Conservation (phyloP, 352 stramenopile species). For the Phytophthora agathidicida region DNA sequence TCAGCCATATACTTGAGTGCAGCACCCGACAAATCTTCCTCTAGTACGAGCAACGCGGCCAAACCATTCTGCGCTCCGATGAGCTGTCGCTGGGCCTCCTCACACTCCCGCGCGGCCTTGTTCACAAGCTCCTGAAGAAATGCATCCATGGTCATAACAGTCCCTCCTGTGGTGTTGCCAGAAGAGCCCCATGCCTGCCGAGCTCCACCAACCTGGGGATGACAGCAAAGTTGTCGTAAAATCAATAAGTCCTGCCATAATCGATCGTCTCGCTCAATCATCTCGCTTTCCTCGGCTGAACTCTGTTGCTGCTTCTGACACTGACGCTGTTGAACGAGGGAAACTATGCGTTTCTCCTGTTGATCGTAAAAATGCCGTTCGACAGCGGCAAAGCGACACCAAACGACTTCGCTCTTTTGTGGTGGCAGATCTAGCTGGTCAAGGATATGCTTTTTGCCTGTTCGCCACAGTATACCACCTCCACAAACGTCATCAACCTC, state of each 20-base stretch:
- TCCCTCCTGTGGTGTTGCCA: slow-evolving; percentile 10
- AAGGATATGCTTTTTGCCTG: slow-evolving; percentile 73
- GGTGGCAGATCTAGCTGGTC: slow-evolving; percentile 65
- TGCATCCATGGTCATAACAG: slow-evolving; percentile 81
- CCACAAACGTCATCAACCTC: slow-evolving; percentile 9
- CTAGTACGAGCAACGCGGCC: slow-evolving; percentile 51
- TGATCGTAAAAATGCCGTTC: slow-evolving; percentile 82
- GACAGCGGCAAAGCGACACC: slow-evolving; percentile 76
- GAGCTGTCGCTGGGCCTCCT: slow-evolving; percentile 82
- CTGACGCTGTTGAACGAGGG: slow-evolving; percentile 43
- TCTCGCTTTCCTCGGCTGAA: slow-evolving; percentile 13
- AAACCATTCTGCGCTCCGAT: slow-evolving; percentile 80
- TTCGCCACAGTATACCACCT: slow-evolving; percentile 77
- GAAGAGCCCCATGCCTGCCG: slow-evolving; percentile 20
- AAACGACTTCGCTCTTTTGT: slow-evolving; percentile 63
- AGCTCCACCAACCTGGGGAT: slow-evolving; percentile 86
- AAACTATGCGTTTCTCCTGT: slow-evolving; percentile 60
- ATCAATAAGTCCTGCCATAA: slow-evolving; percentile 79
- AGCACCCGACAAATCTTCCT: slow-evolving; percentile 34
- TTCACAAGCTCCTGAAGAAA: slow-evolving; percentile 75
- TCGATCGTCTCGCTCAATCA: slow-evolving; percentile 43
- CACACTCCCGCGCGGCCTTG: slow-evolving; percentile 75
- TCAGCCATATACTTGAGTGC: slow-evolving; percentile 62
- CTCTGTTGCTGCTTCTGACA: slow-evolving; percentile 12
- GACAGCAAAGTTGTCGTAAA: slow-evolving; percentile 92